These are phyloP conservation scores for Aspergillus homomorphus DNA, from an alignment of 495 filamentous ascomycete genomes.

Conservation along the genomic window DNA sequence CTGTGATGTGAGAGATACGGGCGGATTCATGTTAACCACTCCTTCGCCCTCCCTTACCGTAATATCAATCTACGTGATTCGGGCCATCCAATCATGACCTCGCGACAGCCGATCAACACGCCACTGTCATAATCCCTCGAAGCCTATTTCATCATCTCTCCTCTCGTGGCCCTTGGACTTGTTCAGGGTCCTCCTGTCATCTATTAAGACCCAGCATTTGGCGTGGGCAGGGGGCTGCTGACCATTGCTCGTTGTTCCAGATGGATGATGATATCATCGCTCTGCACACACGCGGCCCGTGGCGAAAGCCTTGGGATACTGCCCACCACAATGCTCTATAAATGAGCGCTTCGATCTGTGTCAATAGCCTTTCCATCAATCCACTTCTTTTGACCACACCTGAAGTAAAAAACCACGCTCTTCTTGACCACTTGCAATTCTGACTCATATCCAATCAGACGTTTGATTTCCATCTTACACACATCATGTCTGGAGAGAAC, in stretches of 20 bases:
- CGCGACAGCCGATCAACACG: not conserved
- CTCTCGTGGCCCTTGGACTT: not conserved
- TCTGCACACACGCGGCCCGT: not conserved
- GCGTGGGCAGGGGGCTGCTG: not conserved
- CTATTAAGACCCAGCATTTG: not conserved
- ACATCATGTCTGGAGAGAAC: constrained; percentile 1
- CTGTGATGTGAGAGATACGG: not conserved
- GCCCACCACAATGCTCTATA: not conserved
- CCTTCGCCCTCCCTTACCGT: not conserved
- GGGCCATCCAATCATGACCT: not conserved
- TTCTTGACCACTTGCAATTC: no score
- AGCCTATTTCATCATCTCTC: not conserved
- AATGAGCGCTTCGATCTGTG: not conserved
- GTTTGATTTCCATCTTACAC: not conserved
- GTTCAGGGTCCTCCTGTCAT: not conserved
- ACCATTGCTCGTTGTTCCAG: not conserved
- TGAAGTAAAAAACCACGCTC: no score
- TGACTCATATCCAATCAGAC: not conserved
- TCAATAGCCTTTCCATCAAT: not conserved
- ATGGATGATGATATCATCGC: not conserved
- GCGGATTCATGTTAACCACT: not conserved
- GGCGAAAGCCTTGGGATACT: not conserved
- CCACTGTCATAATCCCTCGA: not conserved
- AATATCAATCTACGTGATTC: not conserved
- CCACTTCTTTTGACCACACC: not conserved